Conservation (phyloP, 345 rosid genomes). For the Gossypium herbaceum region DNA sequence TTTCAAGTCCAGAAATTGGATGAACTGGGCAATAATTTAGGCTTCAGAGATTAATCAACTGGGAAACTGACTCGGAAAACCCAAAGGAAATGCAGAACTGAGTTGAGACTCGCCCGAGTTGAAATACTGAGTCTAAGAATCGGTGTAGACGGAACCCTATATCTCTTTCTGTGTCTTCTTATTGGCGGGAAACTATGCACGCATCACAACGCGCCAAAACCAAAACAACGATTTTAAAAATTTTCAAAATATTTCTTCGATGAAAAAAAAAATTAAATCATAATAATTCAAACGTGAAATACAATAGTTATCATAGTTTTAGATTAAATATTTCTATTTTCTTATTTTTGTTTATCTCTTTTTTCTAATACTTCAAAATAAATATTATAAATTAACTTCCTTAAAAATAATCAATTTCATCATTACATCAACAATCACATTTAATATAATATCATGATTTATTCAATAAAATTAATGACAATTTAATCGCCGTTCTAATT, state of each 20-base stretch:
- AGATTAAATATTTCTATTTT: too few relatives aligned
- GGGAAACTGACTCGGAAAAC: neutral
- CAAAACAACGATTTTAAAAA: neutral
- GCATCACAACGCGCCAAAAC: neutral
- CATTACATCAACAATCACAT: too few relatives aligned
- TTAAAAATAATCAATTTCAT: too few relatives aligned
- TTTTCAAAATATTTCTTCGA: neutral
- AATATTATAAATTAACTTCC: too few relatives aligned
- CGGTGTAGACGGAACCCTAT: neutral
- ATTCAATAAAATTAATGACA: too few relatives aligned
- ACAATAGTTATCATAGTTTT: too few relatives aligned
- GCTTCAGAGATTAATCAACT: neutral
- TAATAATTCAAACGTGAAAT: too few relatives aligned
- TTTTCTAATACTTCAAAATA: too few relatives aligned
- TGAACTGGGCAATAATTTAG: neutral
- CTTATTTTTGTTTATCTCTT: too few relatives aligned
- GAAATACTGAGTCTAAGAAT: neutral
- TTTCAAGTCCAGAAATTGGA: neutral
- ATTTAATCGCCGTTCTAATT: too few relatives aligned
- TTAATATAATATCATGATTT: too few relatives aligned
- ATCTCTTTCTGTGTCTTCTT: neutral
- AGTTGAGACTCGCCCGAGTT: neutral
- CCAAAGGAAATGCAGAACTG: neutral
- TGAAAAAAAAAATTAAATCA: neutral
- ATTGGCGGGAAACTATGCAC: slow-evolving; percentile 17